Conservation (phyloP, 352 stramenopile genomes). For the Phytophthora citrophthora region DNA sequence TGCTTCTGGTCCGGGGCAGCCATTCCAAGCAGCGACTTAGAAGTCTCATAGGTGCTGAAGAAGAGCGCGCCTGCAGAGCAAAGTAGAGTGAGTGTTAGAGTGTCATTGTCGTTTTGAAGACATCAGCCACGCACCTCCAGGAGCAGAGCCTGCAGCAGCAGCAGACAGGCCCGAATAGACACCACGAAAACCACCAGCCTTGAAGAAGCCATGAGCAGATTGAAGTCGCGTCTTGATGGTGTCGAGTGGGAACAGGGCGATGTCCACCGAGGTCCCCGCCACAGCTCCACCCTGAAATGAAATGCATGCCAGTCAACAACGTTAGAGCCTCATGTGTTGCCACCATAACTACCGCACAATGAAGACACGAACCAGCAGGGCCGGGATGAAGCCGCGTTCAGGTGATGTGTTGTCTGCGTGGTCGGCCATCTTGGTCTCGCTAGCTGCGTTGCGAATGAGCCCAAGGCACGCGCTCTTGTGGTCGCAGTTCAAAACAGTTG, state of each 20-base stretch:
- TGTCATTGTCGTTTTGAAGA: background rate
- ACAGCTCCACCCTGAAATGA: conserved; percentile 87
- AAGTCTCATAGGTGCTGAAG: conserved; percentile 92
- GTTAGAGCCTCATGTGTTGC: conserved; percentile 5
- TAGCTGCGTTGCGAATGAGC: conserved; percentile 3
- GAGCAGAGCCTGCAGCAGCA: conserved; percentile 91
- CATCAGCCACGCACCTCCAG: conserved; percentile 64
- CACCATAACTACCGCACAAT: background rate
- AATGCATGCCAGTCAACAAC: background rate
- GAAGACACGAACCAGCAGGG: conserved; percentile 54
- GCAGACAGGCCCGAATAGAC: conserved; percentile 93
- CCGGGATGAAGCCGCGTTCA: conserved; percentile 68
- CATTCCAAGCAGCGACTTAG: conserved; percentile 77
- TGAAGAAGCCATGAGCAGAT: conserved; percentile 96
- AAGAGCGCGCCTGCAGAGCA: conserved; percentile 80
- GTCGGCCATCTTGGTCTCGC: conserved; percentile 28
- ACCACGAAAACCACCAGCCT: conserved; percentile 96
- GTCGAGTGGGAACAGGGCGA: conserved; percentile 98
- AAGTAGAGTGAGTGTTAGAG: background rate
- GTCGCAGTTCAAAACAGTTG: conserved; percentile 24
- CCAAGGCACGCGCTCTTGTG: conserved; percentile 24
- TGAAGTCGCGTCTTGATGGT: conserved; percentile 99
- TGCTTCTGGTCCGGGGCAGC: conserved; percentile 71
- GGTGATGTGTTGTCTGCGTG: conserved; percentile 31
- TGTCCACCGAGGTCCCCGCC: conserved; percentile 97